These are phyloP conservation scores for Crucihimalaya himalaica DNA, from an alignment of 345 rosid genomes.

Conservation along the genomic window DNA sequence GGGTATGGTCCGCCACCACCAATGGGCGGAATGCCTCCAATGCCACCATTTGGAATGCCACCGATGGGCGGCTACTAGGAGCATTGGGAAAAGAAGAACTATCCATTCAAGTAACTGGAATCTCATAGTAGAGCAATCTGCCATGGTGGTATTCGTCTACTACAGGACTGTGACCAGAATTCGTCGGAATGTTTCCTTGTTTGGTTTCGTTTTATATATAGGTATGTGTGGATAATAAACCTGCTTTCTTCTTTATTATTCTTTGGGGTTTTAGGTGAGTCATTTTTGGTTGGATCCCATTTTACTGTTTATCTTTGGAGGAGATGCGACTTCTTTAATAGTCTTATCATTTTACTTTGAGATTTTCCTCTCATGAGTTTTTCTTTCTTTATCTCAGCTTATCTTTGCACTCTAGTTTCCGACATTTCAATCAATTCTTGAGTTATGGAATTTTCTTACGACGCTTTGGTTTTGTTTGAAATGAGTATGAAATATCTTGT, in stretches of 20 bases:
- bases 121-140: not conserved
- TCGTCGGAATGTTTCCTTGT: constrained; percentile 12
- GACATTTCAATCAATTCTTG: not conserved
- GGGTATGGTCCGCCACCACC: constrained; percentile 51
- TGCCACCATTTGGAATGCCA: constrained; percentile 67
- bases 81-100: not conserved
- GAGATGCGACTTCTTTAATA: constrained; percentile 19
- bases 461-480: not conserved
- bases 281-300: constrained; percentile 36
- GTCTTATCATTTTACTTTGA: constrained; percentile 20
- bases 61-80: constrained; percentile 66
- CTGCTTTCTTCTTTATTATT: constrained; percentile 36
- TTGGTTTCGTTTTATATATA: constrained; percentile 23
- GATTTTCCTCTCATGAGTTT: constrained; percentile 22
- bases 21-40: constrained; percentile 65
- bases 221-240: constrained; percentile 40
- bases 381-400: not conserved
- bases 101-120: not conserved
- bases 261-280: constrained; percentile 31
- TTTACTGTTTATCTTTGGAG: constrained; percentile 29
- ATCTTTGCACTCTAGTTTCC: not conserved
- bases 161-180: not conserved
- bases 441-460: not conserved
- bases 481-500: not conserved
- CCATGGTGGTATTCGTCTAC: constrained; percentile 3